A percentile compares a stretch with the other conserved stretches of the same genome.
Evolutionary conservation across 768 basidiomycete species (phyloP).

Genomic region (Termitomyces sp.): DNA sequence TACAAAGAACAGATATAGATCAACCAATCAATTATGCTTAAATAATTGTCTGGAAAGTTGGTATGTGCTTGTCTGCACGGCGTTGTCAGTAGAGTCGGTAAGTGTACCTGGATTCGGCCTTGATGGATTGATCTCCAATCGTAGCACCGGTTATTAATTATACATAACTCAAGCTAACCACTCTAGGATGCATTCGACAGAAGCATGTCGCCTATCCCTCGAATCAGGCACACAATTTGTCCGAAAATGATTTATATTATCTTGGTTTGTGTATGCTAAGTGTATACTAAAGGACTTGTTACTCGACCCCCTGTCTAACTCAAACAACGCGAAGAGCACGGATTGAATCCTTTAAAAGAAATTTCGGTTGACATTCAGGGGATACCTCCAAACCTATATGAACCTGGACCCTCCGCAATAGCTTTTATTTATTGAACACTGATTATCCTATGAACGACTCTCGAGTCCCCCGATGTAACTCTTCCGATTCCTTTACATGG

Average conservation of each 20-base stretch:
- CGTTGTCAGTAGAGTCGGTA: too few relatives aligned
- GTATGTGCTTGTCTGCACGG: too few relatives aligned
- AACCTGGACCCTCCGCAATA: constrained; percentile 19
- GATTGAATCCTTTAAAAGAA: constrained; percentile 15
- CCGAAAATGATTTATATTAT: constrained; percentile 19
- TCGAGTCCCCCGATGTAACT: constrained; percentile 25
- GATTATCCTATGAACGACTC: constrained; percentile 24
- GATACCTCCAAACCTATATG: constrained; percentile 18
- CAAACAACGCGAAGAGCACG: constrained; percentile 22
- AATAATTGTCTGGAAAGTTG: too few relatives aligned
- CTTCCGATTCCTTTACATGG: constrained; percentile 30
- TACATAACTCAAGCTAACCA: constrained; percentile 14
- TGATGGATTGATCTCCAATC: constrained; percentile 13
- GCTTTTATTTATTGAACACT: constrained; percentile 5
- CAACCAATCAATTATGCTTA: too few relatives aligned
- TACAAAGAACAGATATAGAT: too few relatives aligned
- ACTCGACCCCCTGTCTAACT: constrained; percentile 14
- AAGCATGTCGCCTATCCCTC: constrained; percentile 10
- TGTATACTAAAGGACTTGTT: constrained; percentile 14
- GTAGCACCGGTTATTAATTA: constrained; percentile 9
- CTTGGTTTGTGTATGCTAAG: constrained; percentile 11
- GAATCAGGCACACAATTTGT: constrained; percentile 12
- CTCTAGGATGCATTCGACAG: constrained; percentile 10
- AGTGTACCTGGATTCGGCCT: constrained; percentile 10
- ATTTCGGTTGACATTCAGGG: constrained; percentile 19